A percentile compares a stretch with the other conserved stretches of the same genome.
Evolutionary conservation across 208 protist species (phyloP).

Genomic region (Herpetomonas tarakana): DNA sequence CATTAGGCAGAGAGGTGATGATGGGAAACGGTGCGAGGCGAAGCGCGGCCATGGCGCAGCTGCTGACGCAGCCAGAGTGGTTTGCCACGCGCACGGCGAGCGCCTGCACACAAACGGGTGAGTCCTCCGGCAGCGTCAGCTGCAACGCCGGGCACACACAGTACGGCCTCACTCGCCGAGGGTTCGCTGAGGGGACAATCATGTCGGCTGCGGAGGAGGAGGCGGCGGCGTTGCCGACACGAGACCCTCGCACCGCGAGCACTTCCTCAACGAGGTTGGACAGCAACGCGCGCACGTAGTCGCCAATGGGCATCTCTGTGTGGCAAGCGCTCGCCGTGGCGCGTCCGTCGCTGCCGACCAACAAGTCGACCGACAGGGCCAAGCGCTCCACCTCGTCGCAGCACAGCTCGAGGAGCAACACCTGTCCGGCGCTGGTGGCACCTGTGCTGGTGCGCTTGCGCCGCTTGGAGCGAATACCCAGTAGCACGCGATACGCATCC

Average conservation of each 20-base stretch:
- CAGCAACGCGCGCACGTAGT: conserved; percentile 37
- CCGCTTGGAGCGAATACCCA: conserved; percentile 59
- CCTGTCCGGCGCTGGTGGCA: conserved; percentile 49
- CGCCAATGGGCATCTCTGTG: conserved; percentile 9
- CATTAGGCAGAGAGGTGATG: not conserved
- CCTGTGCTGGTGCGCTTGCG: conserved; percentile 45
- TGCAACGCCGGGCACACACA: conserved; percentile 38
- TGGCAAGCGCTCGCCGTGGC: not conserved
- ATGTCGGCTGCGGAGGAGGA: not conserved
- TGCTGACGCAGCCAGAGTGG: conserved; percentile 58
- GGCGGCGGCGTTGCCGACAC: not conserved
- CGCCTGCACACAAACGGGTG: conserved; percentile 41
- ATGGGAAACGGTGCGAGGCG: conserved; percentile 29
- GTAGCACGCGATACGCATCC: conserved; percentile 38
- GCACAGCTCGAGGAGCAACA: conserved; percentile 57
- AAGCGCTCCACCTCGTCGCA: conserved; percentile 70
- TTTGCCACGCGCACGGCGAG: conserved; percentile 44
- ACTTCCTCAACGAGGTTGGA: conserved; percentile 23
- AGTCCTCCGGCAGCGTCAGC: conserved; percentile 42
- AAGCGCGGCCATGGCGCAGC: conserved; percentile 35
- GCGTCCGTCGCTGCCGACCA: conserved; percentile 19
- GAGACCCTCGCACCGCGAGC: not conserved
- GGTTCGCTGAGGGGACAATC: not conserved
- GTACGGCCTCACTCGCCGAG: conserved; percentile 25
- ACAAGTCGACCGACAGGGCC: conserved; percentile 51